These are phyloP conservation scores for Tulasnella sp. DNA, from an alignment of 768 basidiomycete species.

Conservation along the genomic window DNA sequence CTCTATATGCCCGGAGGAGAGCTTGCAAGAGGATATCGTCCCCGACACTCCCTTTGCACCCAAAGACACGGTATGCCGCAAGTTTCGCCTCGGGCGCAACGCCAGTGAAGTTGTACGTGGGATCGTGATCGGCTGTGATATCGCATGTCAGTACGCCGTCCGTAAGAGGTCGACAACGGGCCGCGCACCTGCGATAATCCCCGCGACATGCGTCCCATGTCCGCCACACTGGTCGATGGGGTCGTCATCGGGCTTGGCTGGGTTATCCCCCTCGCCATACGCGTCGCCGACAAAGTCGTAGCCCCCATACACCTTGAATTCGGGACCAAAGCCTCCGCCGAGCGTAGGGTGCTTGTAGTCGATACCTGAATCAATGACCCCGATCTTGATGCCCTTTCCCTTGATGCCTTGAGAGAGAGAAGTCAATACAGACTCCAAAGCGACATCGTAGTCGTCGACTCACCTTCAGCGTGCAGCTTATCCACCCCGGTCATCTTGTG, in stretches of 20 bases:
- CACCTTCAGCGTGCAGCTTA: constrained; percentile 12
- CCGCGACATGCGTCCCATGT: constrained; percentile 11
- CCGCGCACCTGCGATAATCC: neutral
- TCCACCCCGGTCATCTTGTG: constrained; percentile 14
- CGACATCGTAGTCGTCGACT: neutral
- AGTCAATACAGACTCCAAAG: neutral
- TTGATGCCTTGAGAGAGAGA: neutral
- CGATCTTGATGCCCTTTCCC: constrained; percentile 13
- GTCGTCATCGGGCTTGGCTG: constrained; percentile 8
- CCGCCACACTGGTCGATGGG: constrained; percentile 16
- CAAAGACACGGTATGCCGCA: constrained; percentile 7
- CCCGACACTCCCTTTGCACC: neutral
- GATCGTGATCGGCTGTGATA: constrained; percentile 6
- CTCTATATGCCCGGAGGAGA: constrained; percentile 1
- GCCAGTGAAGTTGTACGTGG: constrained; percentile 8
- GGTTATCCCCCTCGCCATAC: neutral
- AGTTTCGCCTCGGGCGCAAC: constrained; percentile 4
- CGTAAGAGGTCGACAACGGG: too few relatives aligned
- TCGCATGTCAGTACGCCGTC: neutral
- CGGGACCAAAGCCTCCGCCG: constrained; percentile 10
- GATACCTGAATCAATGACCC: constrained; percentile 10
- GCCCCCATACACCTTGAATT: constrained; percentile 6
- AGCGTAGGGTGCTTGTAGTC: constrained; percentile 13
- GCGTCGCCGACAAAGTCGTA: constrained; percentile 14
- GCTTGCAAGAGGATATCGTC: constrained; percentile 3